phyloP scores from a whole-genome alignment of 2,329 filamentous ascomycete genomes.

The Fonsecaea nubica region DNA sequence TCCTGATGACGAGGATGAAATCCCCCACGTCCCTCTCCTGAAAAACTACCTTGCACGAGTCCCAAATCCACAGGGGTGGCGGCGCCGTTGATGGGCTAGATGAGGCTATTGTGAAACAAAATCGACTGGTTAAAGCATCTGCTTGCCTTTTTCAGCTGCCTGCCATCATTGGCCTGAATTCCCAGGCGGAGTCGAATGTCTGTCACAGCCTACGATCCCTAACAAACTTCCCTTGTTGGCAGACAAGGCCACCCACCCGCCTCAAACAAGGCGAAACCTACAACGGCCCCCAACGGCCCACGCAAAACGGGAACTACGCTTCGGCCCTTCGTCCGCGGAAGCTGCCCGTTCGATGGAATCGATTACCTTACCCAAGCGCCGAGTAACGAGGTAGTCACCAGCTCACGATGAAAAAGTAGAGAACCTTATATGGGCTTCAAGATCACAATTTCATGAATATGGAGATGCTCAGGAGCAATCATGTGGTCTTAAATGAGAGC shows the following conservation, averaged over 20 bases:
- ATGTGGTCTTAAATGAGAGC: neutral
- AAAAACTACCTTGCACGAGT: conserved; percentile 1
- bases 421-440: neutral
- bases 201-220: conserved; percentile 8
- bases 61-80: conserved; percentile 11
- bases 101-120: conserved; percentile 23
- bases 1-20: neutral
- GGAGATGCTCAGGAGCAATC: neutral
- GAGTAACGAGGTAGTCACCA: neutral
- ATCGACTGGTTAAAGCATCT: conserved; percentile 6
- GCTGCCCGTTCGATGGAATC: neutral
- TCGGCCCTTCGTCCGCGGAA: conserved; percentile 15
- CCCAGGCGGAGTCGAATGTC: neutral
- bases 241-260: conserved; percentile 18
- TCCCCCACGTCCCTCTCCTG: conserved; percentile 6
- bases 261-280: conserved; percentile 4
- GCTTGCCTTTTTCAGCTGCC: conserved; percentile 2
- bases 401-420: neutral
- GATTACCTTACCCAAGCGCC: too few relatives aligned
- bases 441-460: neutral
- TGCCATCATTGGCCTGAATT: conserved; percentile 8
- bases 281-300: neutral
- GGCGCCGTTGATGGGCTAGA: conserved; percentile 9
- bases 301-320: conserved; percentile 24
- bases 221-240: neutral